phyloP scores from a whole-genome alignment of 1,284 basidiomycete genomes.

The Puccinia hordei region DNA sequence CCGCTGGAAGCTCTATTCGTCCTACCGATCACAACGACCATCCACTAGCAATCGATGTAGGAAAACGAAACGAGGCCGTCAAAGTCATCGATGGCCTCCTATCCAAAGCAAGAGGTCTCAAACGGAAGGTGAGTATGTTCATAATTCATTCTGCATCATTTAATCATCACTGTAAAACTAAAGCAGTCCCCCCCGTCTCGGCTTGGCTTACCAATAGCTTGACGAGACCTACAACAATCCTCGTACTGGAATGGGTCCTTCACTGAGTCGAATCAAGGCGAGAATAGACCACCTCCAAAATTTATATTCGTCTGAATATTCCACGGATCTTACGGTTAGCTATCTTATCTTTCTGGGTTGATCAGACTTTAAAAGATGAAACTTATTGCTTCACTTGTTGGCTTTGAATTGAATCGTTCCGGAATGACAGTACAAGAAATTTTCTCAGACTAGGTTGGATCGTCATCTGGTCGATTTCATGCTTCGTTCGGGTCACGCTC shows the following conservation, averaged over 20 bases:
- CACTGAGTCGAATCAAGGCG: conserved; percentile 65
- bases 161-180: neutral
- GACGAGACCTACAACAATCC: conserved; percentile 69
- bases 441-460: conserved; percentile 54
- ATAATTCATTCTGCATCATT: neutral
- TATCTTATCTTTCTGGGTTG: neutral
- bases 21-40: conserved; percentile 54
- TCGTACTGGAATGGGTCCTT: conserved; percentile 69
- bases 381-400: neutral
- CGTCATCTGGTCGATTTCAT: conserved; percentile 58
- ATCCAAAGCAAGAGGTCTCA: conserved; percentile 36
- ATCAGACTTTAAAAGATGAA: neutral
- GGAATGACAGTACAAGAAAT: conserved; percentile 32
- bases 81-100: conserved; percentile 39
- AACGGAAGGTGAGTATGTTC: conserved; percentile 18
- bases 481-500: conserved; percentile 52
- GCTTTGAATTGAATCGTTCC: neutral
- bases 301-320: conserved; percentile 39
- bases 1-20: conserved; percentile 62
- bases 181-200: neutral
- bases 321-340: conserved; percentile 21
- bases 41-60: conserved; percentile 30
- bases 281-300: conserved; percentile 45
- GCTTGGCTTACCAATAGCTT: conserved; percentile 62
- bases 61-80: conserved; percentile 63